Conservation (phyloP, 2,329 filamentous ascomycete species). For the Pyrenophora teres region DNA sequence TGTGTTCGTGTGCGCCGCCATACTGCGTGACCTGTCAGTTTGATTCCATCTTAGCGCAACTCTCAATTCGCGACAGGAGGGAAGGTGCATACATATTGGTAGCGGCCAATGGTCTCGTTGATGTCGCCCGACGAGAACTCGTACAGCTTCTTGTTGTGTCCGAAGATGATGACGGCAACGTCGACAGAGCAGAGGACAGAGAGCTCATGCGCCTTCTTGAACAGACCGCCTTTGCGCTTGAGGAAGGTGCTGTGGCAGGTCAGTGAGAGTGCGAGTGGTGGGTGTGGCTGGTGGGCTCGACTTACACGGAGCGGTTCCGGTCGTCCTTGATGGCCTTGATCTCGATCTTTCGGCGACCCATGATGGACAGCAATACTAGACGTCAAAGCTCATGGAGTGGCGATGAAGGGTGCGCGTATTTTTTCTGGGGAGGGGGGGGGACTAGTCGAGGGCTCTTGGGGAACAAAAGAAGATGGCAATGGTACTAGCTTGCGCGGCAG, state of each 20-base stretch:
- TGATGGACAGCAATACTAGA: conserved; percentile 49
- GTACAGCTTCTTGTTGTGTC: conserved; percentile 98
- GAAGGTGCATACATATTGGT: conserved; percentile 77
- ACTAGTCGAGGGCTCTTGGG: conserved; percentile 27
- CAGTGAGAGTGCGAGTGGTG: conserved; percentile 20
- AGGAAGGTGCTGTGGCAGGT: conserved; percentile 78
- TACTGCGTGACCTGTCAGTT: conserved; percentile 63
- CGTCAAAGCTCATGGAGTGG: conserved; percentile 38
- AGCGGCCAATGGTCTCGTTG: conserved; percentile 83
- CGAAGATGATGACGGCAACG: conserved; percentile 98
- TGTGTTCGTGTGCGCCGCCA: conserved; percentile 91
- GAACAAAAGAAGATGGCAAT: conserved; percentile 28
- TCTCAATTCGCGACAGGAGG: not conserved
- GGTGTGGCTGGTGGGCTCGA: conserved; percentile 3
- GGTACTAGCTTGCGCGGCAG: conserved; percentile 31
- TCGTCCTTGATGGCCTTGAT: conserved; percentile 99
- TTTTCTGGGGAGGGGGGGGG: not conserved
- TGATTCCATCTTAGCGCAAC: conserved; percentile 30
- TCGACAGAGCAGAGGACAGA: conserved; percentile 98
- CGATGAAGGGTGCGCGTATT: conserved; percentile 13
- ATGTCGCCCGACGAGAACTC: conserved; percentile 96
- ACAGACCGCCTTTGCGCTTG: conserved; percentile 97
- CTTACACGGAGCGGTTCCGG: conserved; percentile 95
- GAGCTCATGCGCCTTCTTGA: conserved; percentile 99
- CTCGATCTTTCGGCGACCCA: conserved; percentile 99